phyloP scores from a whole-genome alignment of 179 eudicot species.

The Carnegiea gigantea region DNA sequence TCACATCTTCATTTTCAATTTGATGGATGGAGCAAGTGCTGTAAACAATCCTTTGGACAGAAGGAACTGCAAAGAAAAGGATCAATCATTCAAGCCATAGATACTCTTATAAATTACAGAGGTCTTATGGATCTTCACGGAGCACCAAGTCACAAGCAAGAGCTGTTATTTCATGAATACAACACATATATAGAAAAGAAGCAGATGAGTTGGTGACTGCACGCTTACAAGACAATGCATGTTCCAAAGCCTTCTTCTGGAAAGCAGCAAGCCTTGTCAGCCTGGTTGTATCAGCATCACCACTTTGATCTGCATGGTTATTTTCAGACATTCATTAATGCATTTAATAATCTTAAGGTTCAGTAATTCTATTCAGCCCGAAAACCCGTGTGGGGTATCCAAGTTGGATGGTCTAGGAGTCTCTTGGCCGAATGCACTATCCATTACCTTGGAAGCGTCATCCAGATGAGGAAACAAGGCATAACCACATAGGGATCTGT shows the following conservation, averaged over 20 bases:
- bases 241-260: conserved; percentile 80
- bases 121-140: not conserved
- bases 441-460: not conserved
- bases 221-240: conserved; percentile 87
- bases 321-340: not conserved
- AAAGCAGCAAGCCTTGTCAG: conserved; percentile 79
- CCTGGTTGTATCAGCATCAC: conserved; percentile 43
- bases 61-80: conserved; percentile 58
- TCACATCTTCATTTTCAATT: conserved; percentile 92
- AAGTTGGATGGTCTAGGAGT: no score
- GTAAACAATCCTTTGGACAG: conserved; percentile 87
- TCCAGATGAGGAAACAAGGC: not conserved
- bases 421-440: no score
- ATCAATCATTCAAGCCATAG: not conserved
- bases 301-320: conserved; percentile 35
- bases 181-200: not conserved
- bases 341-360: not conserved
- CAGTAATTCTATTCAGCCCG: no score
- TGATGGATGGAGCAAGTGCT: conserved; percentile 96
- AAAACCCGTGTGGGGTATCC: no score
- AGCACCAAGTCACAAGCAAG: not conserved
- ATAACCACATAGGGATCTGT: not conserved
- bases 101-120: not conserved
- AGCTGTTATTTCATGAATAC: not conserved
- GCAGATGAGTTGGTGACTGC: not conserved